Conservation (phyloP, 208 protist species). For the Trypanosoma caninum region DNA sequence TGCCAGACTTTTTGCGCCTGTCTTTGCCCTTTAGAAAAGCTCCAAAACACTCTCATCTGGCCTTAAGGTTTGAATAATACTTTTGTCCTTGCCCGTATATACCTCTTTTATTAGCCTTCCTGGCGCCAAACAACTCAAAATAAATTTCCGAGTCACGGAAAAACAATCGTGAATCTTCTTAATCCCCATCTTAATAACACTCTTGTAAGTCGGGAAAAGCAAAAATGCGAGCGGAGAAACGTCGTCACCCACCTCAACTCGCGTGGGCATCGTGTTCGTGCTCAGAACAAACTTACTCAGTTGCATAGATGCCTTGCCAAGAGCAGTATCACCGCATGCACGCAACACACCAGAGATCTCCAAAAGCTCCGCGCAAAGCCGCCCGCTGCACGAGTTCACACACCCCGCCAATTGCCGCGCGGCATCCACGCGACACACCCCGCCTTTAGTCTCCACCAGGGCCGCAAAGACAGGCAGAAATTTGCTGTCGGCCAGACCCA, state of each 20-base stretch:
- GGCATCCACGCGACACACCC: not conserved
- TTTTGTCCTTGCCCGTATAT: not conserved
- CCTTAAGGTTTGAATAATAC: not conserved
- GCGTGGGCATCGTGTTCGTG: no score
- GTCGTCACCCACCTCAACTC: not conserved
- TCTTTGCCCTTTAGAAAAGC: not conserved
- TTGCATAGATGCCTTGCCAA: not conserved
- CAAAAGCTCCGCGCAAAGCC: constrained; percentile 1
- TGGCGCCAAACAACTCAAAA: not conserved
- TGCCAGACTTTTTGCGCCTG: not conserved
- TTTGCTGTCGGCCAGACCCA: not conserved
- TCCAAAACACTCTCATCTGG: not conserved
- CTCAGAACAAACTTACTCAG: not conserved
- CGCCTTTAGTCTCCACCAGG: not conserved
- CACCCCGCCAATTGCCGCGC: not conserved
- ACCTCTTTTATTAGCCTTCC: not conserved
- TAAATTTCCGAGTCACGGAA: not conserved
- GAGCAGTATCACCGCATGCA: not conserved
- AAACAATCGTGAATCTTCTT: not conserved
- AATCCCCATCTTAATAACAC: not conserved
- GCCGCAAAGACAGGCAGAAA: constrained; percentile 6
- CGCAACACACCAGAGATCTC: not conserved
- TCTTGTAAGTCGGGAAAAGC: not conserved
- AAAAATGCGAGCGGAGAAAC: not conserved
- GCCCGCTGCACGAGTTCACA: constrained; percentile 6